A percentile compares a stretch with the other conserved stretches of the same genome.
Evolutionary conservation across 805 yeast species (phyloP).

Genomic region (Starmerella gropengiesseri): DNA sequence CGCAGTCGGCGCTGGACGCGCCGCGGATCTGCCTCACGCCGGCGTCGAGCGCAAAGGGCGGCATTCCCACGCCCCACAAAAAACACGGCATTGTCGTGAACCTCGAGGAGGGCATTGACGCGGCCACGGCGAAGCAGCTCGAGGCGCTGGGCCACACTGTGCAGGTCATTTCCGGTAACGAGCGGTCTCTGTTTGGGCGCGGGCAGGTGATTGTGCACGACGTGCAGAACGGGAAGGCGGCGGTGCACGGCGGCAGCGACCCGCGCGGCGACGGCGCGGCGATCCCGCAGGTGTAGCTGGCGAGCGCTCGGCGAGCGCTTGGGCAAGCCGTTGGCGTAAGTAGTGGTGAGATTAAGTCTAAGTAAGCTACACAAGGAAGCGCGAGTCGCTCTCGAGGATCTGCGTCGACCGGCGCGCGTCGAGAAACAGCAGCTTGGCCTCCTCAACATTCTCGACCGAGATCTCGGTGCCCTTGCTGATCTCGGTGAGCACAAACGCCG

Average conservation of each 20-base stretch:
- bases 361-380: slow-evolving; percentile 2
- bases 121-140: slow-evolving; percentile 38
- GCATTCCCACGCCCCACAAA: slow-evolving; percentile 38
- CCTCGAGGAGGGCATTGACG: slow-evolving; percentile 54
- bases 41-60: slow-evolving; percentile 46
- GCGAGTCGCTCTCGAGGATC: slow-evolving; percentile 41
- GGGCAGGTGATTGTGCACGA: slow-evolving; percentile 56
- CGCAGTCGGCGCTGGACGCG: slow-evolving; percentile 65
- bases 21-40: slow-evolving; percentile 62
- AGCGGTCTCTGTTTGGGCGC: slow-evolving; percentile 41
- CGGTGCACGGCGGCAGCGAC: slow-evolving; percentile 65
- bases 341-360: no score
- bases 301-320: background rate
- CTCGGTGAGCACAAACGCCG: slow-evolving; percentile 73
- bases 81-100: slow-evolving; percentile 39
- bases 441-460: slow-evolving; percentile 61
- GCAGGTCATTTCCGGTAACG: slow-evolving; percentile 34
- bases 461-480: slow-evolving; percentile 63
- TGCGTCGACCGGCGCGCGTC: slow-evolving; percentile 75
- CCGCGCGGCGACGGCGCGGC: slow-evolving; percentile 82
- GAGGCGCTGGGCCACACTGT: slow-evolving; percentile 48
- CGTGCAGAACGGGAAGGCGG: slow-evolving; percentile 32
- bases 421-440: slow-evolving; percentile 69
- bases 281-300: slow-evolving; percentile 36
- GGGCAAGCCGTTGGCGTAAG: background rate